phyloP scores from a whole-genome alignment of 1,284 basidiomycete species.

The Lentinula novae-zelandiae region DNA sequence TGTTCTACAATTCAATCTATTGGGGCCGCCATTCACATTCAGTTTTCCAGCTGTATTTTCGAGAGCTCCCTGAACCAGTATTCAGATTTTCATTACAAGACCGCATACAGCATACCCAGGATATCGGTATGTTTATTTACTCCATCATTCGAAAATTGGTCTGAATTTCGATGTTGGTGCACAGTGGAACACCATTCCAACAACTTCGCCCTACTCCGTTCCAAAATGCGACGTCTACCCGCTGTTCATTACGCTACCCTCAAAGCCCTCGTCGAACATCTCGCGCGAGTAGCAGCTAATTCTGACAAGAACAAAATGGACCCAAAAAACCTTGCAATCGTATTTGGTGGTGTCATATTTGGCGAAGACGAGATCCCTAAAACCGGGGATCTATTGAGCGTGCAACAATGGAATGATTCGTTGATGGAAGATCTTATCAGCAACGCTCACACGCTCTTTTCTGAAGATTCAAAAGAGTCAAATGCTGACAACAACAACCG shows the following conservation, averaged over 20 bases:
- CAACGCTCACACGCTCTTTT: slow-evolving; percentile 61
- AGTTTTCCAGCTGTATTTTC: slow-evolving; percentile 67
- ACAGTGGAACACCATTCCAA: slow-evolving; percentile 68
- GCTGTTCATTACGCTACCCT: slow-evolving; percentile 88
- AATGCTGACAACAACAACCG: slow-evolving; percentile 21
- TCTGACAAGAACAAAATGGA: slow-evolving; percentile 93
- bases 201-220: slow-evolving; percentile 70
- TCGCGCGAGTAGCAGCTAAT: slow-evolving; percentile 70
- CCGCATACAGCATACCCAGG: slow-evolving; percentile 78
- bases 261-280: slow-evolving; percentile 84
- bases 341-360: slow-evolving; percentile 83
- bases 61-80: slow-evolving; percentile 91
- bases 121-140: slow-evolving; percentile 49
- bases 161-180: slow-evolving; percentile 5
- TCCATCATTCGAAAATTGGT: not conserved
- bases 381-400: slow-evolving; percentile 66
- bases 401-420: slow-evolving; percentile 77
- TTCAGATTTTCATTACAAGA: slow-evolving; percentile 85
- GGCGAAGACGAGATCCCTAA: slow-evolving; percentile 86
- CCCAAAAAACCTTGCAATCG: slow-evolving; percentile 82
- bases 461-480: slow-evolving; percentile 33
- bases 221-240: slow-evolving; percentile 82
- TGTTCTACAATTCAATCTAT: not conserved
- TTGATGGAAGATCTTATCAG: slow-evolving; percentile 86
- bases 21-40: not conserved